Percentiles rank a stretch among this genome's conserved stretches.
phyloP scores from a whole-genome alignment of 208 protist genomes.

The Acanthamoeba divionensis region DNA sequence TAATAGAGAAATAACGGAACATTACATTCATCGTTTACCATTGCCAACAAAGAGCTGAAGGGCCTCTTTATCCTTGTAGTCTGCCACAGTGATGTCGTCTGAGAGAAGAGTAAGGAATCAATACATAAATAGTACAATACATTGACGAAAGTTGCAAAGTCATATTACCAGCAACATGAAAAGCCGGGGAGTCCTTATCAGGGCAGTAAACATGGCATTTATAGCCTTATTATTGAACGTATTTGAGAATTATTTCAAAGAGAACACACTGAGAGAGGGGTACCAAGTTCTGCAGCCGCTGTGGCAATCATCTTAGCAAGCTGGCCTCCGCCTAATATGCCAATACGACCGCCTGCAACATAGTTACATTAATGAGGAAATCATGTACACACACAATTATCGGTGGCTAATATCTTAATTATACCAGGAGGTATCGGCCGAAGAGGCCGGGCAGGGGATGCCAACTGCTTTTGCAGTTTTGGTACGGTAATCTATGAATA shows the following conservation, averaged over 20 bases:
- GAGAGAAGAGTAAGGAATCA: background rate
- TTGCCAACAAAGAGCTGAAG: background rate
- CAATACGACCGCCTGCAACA: conserved; percentile 52
- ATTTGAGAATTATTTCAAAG: background rate
- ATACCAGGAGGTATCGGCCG: no score
- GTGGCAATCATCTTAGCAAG: conserved; percentile 62
- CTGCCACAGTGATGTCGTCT: conserved; percentile 37
- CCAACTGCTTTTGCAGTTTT: no score
- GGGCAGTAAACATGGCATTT: conserved; percentile 27
- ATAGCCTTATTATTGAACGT: conserved; percentile 1
- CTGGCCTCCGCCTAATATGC: conserved; percentile 68
- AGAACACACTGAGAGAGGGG: background rate
- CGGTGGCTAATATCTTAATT: no score
- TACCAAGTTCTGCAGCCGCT: conserved; percentile 58
- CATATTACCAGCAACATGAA: conserved; percentile 2
- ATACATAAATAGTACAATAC: background rate
- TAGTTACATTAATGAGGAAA: no score
- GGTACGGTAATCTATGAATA: no score
- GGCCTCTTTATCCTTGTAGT: conserved; percentile 51
- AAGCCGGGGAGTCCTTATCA: conserved; percentile 5
- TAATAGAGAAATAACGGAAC: background rate
- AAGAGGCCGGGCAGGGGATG: no score
- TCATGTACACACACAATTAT: no score
- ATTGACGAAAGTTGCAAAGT: background rate
- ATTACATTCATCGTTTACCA: background rate